Evolutionary conservation across 495 filamentous ascomycete species (phyloP).

Genomic region (Xylaria scruposa): DNA sequence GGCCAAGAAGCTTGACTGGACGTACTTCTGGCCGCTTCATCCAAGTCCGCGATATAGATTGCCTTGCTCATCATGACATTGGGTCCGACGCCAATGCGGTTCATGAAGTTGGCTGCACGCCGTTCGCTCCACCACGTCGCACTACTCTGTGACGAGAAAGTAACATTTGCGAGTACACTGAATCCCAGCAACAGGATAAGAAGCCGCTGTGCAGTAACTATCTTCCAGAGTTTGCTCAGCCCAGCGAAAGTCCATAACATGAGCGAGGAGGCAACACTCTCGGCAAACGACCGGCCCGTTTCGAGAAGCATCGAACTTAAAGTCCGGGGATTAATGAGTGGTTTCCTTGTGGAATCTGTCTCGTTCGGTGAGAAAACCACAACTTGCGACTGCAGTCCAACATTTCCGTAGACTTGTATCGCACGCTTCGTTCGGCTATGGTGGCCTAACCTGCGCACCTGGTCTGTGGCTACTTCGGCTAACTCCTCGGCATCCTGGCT

Average conservation of each 20-base stretch:
- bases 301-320: conserved; percentile 74
- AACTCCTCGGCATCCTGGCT: conserved; percentile 85
- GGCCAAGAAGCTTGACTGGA: conserved; percentile 35
- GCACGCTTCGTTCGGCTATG: conserved; percentile 89
- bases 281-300: conserved; percentile 67
- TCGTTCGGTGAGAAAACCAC: conserved; percentile 66
- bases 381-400: conserved; percentile 74
- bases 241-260: conserved; percentile 74
- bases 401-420: conserved; percentile 84
- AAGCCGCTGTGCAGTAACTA: conserved; percentile 75
- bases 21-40: conserved; percentile 63
- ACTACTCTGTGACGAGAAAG: conserved; percentile 70
- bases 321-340: conserved; percentile 70
- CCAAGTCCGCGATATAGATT: conserved; percentile 82
- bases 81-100: conserved; percentile 76
- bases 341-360: conserved; percentile 47
- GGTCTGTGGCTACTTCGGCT: conserved; percentile 82
- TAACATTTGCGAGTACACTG: conserved; percentile 72
- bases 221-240: conserved; percentile 68
- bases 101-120: conserved; percentile 79
- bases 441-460: conserved; percentile 80
- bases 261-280: conserved; percentile 72
- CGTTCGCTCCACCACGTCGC: conserved; percentile 87
- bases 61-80: conserved; percentile 82
- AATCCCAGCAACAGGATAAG: conserved; percentile 70